phyloP scores from a whole-genome alignment of 2,329 filamentous ascomycete species.

The Dactylellina leptospora region DNA sequence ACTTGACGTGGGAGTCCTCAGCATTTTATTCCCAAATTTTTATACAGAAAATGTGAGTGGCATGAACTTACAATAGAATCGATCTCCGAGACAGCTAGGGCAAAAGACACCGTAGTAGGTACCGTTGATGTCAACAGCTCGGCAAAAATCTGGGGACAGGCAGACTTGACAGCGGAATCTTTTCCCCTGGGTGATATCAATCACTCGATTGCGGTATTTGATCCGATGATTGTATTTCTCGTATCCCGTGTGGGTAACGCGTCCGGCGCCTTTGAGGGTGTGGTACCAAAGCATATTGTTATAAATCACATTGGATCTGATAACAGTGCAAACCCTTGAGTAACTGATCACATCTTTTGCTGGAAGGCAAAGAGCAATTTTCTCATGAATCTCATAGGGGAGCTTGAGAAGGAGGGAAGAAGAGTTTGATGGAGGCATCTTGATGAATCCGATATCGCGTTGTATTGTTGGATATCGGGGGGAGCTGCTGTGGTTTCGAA shows the following conservation, averaged over 20 bases:
- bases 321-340: neutral
- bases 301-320: neutral
- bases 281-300: conserved; percentile 31
- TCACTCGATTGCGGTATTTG: conserved; percentile 9
- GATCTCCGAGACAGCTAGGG: conserved; percentile 1
- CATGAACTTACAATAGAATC: conserved; percentile 22
- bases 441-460: neutral
- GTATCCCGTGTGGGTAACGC: conserved; percentile 15
- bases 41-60: neutral
- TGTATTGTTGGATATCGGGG: neutral
- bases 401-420: conserved; percentile 22
- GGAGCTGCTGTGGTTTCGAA: no score
- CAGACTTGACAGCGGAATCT: conserved; percentile 35
- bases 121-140: conserved; percentile 20
- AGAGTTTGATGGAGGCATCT: no score
- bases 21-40: neutral
- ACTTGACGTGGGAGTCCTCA: no score
- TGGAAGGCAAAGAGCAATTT: conserved; percentile 16
- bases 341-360: conserved; percentile 1
- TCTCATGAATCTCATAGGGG: conserved; percentile 34
- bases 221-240: conserved; percentile 7
- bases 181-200: conserved; percentile 13
- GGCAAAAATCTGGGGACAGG: neutral
- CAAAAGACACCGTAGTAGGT: conserved; percentile 40
- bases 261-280: conserved; percentile 14